A percentile compares a stretch with the other conserved stretches of the same genome.
Evolutionary conservation across 306 rosid species (phyloP).

Genomic region (Begonia fuchsioides): DNA sequence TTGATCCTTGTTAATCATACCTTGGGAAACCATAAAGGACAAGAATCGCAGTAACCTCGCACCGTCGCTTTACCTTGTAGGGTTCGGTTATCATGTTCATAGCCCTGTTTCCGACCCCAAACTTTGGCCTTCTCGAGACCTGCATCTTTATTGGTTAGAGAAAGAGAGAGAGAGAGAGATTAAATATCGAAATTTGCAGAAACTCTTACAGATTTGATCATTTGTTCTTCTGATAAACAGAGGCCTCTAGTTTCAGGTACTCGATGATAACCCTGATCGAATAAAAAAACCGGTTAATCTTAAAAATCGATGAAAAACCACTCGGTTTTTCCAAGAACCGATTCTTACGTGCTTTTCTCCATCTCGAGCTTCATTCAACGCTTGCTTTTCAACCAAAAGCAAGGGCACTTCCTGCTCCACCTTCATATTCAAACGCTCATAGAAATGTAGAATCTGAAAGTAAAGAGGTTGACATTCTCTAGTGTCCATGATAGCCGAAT

Average conservation of each 20-base stretch:
- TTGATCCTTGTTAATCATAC: slow-evolving; percentile 18
- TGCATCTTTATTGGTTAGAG: slow-evolving; percentile 9
- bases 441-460: slow-evolving; percentile 61
- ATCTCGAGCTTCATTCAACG: slow-evolving; percentile 91
- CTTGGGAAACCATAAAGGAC: slow-evolving; percentile 92
- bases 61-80: slow-evolving; percentile 48
- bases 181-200: not conserved
- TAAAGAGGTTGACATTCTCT: slow-evolving; percentile 76
- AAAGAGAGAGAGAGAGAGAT: too few species aligned
- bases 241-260: slow-evolving; percentile 57
- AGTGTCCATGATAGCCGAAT: slow-evolving; percentile 89
- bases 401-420: slow-evolving; percentile 84
- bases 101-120: slow-evolving; percentile 31
- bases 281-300: slow-evolving; percentile 11
- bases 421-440: slow-evolving; percentile 77
- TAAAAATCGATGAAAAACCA: slow-evolving; percentile 7
- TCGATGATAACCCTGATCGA: slow-evolving; percentile 40
- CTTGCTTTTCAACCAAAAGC: slow-evolving; percentile 94
- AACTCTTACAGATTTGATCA: slow-evolving; percentile 40
- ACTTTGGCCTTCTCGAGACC: slow-evolving; percentile 35
- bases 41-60: slow-evolving; percentile 96
- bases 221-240: slow-evolving; percentile 62
- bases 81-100: slow-evolving; percentile 35
- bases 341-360: slow-evolving; percentile 87
- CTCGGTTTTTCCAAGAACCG: slow-evolving; percentile 12